Evolutionary conservation across 2,329 filamentous ascomycete species (phyloP).

Genomic region (Myriangium duriaei): DNA sequence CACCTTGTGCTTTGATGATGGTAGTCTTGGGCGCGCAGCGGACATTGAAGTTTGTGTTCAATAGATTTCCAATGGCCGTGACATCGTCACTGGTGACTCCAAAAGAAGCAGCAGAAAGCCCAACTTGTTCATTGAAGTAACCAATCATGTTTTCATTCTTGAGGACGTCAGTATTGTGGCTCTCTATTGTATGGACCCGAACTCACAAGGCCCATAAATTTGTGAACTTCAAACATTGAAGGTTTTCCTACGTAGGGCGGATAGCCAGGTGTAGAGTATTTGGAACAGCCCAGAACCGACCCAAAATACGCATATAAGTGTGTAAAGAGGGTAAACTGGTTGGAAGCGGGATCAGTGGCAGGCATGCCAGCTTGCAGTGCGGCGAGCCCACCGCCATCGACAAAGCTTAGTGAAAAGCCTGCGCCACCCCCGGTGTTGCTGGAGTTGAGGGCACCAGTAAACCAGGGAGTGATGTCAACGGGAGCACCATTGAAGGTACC

Average conservation of each 20-base stretch:
- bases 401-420: constrained; percentile 44
- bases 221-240: constrained; percentile 43
- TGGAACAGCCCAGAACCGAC: constrained; percentile 42
- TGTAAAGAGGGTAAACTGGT: constrained; percentile 46
- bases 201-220: constrained; percentile 45
- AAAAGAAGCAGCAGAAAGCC: constrained; percentile 43
- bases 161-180: too few species aligned
- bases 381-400: constrained; percentile 46
- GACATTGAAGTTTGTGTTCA: constrained; percentile 40
- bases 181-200: too few species aligned
- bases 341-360: constrained; percentile 37
- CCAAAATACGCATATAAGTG: constrained; percentile 53
- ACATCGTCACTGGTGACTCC: constrained; percentile 44
- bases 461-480: constrained; percentile 49
- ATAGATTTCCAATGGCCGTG: constrained; percentile 34
- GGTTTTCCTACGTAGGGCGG: constrained; percentile 35
- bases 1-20: constrained; percentile 33
- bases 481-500: constrained; percentile 37
- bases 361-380: constrained; percentile 45
- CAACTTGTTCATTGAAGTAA: constrained; percentile 50
- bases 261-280: constrained; percentile 38
- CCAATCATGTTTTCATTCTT: constrained; percentile 36
- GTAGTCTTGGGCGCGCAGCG: constrained; percentile 38
- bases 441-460: constrained; percentile 42
- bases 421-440: constrained; percentile 38